Percentiles rank a stretch among this genome's conserved stretches.
These are phyloP conservation scores for Geopyxis carbonaria DNA, from an alignment of 495 filamentous ascomycete genomes.

Conservation along the genomic window DNA sequence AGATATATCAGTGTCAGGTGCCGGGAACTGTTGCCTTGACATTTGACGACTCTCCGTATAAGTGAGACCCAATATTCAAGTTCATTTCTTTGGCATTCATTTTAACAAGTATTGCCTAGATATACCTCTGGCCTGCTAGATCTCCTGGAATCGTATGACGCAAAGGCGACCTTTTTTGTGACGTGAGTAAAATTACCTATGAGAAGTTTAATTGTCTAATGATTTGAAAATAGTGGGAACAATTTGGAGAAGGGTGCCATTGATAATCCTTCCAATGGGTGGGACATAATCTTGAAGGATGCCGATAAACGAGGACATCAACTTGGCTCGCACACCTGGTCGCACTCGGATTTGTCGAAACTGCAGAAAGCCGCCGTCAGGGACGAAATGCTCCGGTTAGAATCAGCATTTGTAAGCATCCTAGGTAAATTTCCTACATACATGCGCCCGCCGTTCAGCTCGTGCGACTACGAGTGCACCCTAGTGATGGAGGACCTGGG, in stretches of 20 bases:
- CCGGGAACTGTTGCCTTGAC: constrained; percentile 47
- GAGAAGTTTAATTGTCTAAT: background rate
- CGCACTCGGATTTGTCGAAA: constrained; percentile 44
- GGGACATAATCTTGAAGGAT: constrained; percentile 40
- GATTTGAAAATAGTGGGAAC: constrained; percentile 33
- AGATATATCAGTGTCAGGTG: constrained; percentile 45
- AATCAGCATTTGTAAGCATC: constrained; percentile 52
- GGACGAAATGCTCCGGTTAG: constrained; percentile 47
- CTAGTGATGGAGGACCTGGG: constrained; percentile 45
- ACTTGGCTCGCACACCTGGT: constrained; percentile 57
- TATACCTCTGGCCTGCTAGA: constrained; percentile 50
- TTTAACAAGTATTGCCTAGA: too few relatives aligned
- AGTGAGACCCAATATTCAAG: constrained; percentile 46
- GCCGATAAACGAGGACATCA: constrained; percentile 46
- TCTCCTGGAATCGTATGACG: constrained; percentile 42
- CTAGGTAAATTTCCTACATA: constrained; percentile 56
- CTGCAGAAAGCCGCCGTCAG: constrained; percentile 32
- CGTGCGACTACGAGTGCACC: constrained; percentile 44
- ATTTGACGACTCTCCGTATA: constrained; percentile 54
- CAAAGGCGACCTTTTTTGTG: constrained; percentile 58
- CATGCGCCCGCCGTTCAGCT: constrained; percentile 39
- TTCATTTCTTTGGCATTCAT: too few relatives aligned
- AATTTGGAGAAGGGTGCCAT: constrained; percentile 43
- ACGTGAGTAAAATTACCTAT: constrained; percentile 24
- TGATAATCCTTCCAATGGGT: constrained; percentile 34